Evolutionary conservation across 257 asterid species (phyloP), one percentile per base, ranked within the genome.

Genomic region (Eucommia ulmoides): DNA sequence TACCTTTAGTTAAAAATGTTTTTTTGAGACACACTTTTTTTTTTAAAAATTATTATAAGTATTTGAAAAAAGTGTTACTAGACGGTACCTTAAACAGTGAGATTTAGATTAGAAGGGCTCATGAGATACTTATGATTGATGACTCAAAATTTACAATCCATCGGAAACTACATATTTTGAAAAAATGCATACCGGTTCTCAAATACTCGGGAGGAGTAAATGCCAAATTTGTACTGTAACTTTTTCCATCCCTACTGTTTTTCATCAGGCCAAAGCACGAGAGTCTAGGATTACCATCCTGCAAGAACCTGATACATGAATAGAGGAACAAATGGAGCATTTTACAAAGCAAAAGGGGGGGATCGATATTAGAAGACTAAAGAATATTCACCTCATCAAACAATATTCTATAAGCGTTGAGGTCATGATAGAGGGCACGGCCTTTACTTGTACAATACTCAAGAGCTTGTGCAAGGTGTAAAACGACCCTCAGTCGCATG

Each of bases 151-250:
- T 15, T 21, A 16, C 19, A 16, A 16, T 15, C 20, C 44, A 0
- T 35, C 11, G 16, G 16, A 35, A 35, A 26, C 38, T 35, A 10
- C 15, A 10, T 35, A 35, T 35, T 42, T 15, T 42, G 20, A 42
- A 42, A 3, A 21, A 42, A 15, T 10, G 19, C 48, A 42, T 42
- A 42, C 48, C 48, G 19, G 48, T 42, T 16, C 48, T 42, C 20
- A 42, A 42, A 42, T 42, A 42, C 20, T 42, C 48, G 2, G 48
- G 48, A 42, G 48, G 48, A 15, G 48, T 42, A 42, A 42, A 42
- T 42, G 48, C 48, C 48, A 42, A 42, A 42, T 42, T 42, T 2
- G 48, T 42, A 16, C 48, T 42, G 20, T 42, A 42, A n/a, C 48
- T 42, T 42, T 18, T 42, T 18, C 48, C 48, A 16, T 42, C 48